phyloP scores from a whole-genome alignment of 495 filamentous ascomycete species.

The Diplogelasinospora grovesii region DNA sequence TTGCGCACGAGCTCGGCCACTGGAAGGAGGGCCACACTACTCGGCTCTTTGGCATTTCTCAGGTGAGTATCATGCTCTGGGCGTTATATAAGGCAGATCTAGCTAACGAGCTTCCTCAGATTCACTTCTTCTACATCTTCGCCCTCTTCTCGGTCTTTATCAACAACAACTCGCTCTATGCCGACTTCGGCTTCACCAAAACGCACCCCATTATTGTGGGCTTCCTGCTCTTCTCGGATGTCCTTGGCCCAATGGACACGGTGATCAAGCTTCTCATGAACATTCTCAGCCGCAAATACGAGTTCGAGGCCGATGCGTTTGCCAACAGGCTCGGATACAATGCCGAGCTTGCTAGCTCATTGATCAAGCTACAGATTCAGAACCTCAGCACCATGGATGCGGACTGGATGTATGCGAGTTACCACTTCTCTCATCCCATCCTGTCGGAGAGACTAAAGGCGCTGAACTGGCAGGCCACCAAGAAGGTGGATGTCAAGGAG shows the following conservation, averaged over 20 bases:
- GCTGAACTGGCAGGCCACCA: slow-evolving; percentile 61
- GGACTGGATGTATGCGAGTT: slow-evolving; percentile 95
- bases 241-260: slow-evolving; percentile 83
- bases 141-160: slow-evolving; percentile 94
- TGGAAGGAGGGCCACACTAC: slow-evolving; percentile 95
- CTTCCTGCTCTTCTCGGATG: slow-evolving; percentile 93
- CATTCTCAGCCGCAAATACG: slow-evolving; percentile 84
- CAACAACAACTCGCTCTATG: slow-evolving; percentile 85
- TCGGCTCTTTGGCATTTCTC: slow-evolving; percentile 80
- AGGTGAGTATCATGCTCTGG: too few relatives aligned
- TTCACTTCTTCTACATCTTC: slow-evolving; percentile 94
- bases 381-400: slow-evolving; percentile 98
- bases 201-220: slow-evolving; percentile 90
- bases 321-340: slow-evolving; percentile 79
- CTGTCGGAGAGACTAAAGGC: slow-evolving; percentile 88
- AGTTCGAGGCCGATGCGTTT: slow-evolving; percentile 93
- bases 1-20: slow-evolving; percentile 93
- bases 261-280: slow-evolving; percentile 93
- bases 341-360: slow-evolving; percentile 71
- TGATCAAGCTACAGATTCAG: slow-evolving; percentile 97
- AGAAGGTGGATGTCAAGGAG: slow-evolving; percentile 38
- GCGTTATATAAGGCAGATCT: too few relatives aligned
- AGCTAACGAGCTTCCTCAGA: slow-evolving; percentile 15
- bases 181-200: slow-evolving; percentile 81
- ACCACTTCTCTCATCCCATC: slow-evolving; percentile 97